Conservation (phyloP, 169 alveolate species). For the Cryptosporidium viatorum region DNA sequence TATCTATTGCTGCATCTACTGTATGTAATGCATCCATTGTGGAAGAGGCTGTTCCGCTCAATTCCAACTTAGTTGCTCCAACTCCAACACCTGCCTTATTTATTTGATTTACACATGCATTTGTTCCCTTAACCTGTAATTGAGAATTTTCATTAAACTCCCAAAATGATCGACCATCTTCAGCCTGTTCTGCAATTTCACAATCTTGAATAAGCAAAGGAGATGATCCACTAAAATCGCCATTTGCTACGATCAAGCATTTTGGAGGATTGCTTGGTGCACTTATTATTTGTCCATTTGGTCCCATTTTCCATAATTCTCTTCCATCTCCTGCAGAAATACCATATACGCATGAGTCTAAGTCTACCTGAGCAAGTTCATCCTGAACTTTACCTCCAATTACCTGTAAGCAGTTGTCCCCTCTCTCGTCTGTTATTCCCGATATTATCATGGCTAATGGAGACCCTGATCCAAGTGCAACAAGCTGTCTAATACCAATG, state of each 20-base stretch:
- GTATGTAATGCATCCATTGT: slow-evolving; percentile 79
- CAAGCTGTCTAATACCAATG: slow-evolving; percentile 89
- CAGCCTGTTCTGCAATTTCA: slow-evolving; percentile 78
- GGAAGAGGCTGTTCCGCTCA: slow-evolving; percentile 82
- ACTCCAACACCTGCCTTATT: slow-evolving; percentile 87
- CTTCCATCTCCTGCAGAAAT: slow-evolving; percentile 73
- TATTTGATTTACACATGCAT: slow-evolving; percentile 89
- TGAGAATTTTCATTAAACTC: slow-evolving; percentile 89
- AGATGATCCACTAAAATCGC: slow-evolving; percentile 77
- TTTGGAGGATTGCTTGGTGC: slow-evolving; percentile 81
- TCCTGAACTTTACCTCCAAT: slow-evolving; percentile 61
- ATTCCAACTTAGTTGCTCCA: slow-evolving; percentile 85
- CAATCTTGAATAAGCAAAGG: slow-evolving; percentile 77
- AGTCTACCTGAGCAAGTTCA: slow-evolving; percentile 59
- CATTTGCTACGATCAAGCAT: slow-evolving; percentile 79
- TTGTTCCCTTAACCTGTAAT: slow-evolving; percentile 87
- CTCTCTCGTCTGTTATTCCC: slow-evolving; percentile 88
- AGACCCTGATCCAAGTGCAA: slow-evolving; percentile 88
- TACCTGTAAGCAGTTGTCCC: slow-evolving; percentile 89
- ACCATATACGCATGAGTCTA: slow-evolving; percentile 70
- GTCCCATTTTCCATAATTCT: slow-evolving; percentile 78
- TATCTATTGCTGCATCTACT: slow-evolving; percentile 86
- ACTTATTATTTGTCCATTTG: slow-evolving; percentile 78
- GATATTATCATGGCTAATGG: slow-evolving; percentile 87
- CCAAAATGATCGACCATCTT: slow-evolving; percentile 85